Conservation (phyloP, 1,284 basidiomycete species). For the Cryptococcus jaspeensis region DNA sequence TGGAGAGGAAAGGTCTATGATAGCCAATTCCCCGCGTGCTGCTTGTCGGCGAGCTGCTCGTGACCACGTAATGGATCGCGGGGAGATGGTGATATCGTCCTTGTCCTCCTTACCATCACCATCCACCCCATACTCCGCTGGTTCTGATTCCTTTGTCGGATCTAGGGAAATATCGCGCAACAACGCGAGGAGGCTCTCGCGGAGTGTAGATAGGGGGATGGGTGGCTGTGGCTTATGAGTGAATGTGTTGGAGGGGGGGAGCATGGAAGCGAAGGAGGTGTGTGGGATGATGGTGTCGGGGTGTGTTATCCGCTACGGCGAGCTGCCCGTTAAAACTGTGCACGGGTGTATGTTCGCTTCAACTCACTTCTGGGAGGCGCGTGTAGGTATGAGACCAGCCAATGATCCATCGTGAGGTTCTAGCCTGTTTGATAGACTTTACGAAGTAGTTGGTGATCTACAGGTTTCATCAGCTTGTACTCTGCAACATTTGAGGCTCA, state of each 20-base stretch:
- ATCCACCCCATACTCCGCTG: neutral
- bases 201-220: constrained; percentile 48
- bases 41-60: constrained; percentile 60
- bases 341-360: too few species aligned
- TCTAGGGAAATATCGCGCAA: constrained; percentile 13
- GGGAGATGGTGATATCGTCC: constrained; percentile 51
- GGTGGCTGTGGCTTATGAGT: constrained; percentile 38
- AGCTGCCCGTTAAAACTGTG: neutral
- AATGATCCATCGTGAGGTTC: constrained; percentile 83
- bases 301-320: constrained; percentile 20
- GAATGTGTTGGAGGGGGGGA: constrained; percentile 52
- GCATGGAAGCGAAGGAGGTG: constrained; percentile 56
- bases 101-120: neutral
- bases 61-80: constrained; percentile 67
- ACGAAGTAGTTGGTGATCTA: constrained; percentile 83
- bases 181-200: constrained; percentile 17
- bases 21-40: constrained; percentile 42
- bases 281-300: constrained; percentile 49
- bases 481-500: neutral
- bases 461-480: neutral
- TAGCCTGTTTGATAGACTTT: constrained; percentile 76
- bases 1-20: too few species aligned
- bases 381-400: constrained; percentile 72
- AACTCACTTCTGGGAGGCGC: constrained; percentile 72
- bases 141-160: neutral